These are phyloP conservation scores for Mucor ambiguus DNA, from an alignment of 371 early-diverging fungal species.

Conservation along the genomic window DNA sequence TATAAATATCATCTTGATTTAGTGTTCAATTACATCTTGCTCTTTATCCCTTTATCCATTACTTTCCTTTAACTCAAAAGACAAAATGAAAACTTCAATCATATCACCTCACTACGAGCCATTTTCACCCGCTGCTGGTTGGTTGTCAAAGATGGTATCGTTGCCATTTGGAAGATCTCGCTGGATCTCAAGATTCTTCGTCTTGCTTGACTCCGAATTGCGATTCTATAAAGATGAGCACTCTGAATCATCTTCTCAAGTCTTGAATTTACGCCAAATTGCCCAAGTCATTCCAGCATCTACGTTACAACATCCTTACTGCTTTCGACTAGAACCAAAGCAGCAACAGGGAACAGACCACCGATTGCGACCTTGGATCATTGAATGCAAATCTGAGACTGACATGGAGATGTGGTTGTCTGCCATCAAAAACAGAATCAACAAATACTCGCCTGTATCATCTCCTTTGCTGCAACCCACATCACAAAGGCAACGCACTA, in stretches of 20 bases:
- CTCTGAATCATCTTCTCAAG: constrained; percentile 17
- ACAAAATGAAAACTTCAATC: not conserved
- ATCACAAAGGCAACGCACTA: not conserved
- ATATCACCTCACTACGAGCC: not conserved
- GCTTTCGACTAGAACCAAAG: constrained; percentile 19
- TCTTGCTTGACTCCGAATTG: constrained; percentile 30
- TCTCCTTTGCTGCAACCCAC: not conserved
- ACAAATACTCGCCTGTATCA: constrained; percentile 3
- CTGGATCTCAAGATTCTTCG: constrained; percentile 31
- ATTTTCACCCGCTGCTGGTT: constrained; percentile 23
- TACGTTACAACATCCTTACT: constrained; percentile 16
- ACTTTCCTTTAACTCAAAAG: not conserved
- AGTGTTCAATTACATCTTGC: not conserved
- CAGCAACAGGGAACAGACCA: constrained; percentile 4
- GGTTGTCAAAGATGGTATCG: constrained; percentile 24
- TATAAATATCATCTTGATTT: constrained; percentile 3
- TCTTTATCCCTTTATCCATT: not conserved
- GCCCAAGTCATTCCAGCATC: constrained; percentile 17
- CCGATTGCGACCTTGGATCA: constrained; percentile 24
- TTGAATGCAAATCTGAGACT: constrained; percentile 24
- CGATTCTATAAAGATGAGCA: constrained; percentile 30
- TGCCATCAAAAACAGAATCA: constrained; percentile 23
- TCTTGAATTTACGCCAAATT: constrained; percentile 18
- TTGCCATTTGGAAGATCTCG: constrained; percentile 27
- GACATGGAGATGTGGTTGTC: constrained; percentile 29